Conservation (phyloP, 805 yeast genomes). For the Candida stauntonica region DNA sequence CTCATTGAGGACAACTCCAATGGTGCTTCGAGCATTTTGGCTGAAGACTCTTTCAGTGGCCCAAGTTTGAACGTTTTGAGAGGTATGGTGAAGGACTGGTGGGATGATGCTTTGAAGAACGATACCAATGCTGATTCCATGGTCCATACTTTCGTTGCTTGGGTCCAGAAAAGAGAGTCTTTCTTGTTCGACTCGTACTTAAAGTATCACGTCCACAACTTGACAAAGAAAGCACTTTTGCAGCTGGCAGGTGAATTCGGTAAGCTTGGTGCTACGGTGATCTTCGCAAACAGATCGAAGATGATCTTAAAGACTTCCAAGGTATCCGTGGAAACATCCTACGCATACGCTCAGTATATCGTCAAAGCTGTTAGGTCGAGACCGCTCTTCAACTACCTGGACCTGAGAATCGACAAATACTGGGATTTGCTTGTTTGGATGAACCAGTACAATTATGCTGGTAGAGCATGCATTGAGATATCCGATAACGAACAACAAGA, state of each 20-base stretch:
- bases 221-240: constrained; percentile 75
- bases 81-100: constrained; percentile 79
- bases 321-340: constrained; percentile 76
- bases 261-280: constrained; percentile 70
- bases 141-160: constrained; percentile 73
- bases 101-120: constrained; percentile 79
- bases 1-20: constrained; percentile 29
- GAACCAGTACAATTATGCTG: constrained; percentile 87
- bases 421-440: constrained; percentile 97
- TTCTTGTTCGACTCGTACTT: constrained; percentile 70
- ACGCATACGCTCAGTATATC: constrained; percentile 84
- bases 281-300: constrained; percentile 77
- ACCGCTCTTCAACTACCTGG: constrained; percentile 79
- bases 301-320: constrained; percentile 71
- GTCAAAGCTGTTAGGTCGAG: constrained; percentile 73
- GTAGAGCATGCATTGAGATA: constrained; percentile 45
- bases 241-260: constrained; percentile 79
- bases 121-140: constrained; percentile 74
- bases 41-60: constrained; percentile 78
- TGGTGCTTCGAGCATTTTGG: constrained; percentile 38
- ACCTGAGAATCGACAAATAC: constrained; percentile 64
- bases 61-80: constrained; percentile 70
- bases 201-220: constrained; percentile 82
- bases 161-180: constrained; percentile 81
- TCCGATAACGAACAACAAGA: constrained; percentile 35